Conservation (phyloP, 169 alveolate species). For the Plasmodium knowlesi region DNA sequence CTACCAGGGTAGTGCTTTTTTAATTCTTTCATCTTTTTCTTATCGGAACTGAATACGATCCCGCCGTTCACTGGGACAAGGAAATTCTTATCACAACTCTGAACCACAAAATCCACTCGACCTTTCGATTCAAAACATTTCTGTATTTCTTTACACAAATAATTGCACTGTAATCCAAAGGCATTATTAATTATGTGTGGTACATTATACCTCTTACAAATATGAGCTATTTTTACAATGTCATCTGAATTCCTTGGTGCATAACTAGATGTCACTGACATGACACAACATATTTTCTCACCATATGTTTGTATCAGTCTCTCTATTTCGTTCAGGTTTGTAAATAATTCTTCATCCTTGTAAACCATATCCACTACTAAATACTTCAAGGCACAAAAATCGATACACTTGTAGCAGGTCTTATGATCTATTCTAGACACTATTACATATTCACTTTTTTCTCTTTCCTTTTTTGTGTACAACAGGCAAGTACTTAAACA, state of each 20-base stretch:
- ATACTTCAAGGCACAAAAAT: constrained; percentile 49
- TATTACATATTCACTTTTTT: constrained; percentile 58
- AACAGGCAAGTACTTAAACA: constrained; percentile 59
- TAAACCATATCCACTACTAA: constrained; percentile 60
- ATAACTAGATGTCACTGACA: constrained; percentile 63
- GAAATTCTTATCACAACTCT: constrained; percentile 75
- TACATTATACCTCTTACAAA: constrained; percentile 35
- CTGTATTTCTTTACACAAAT: constrained; percentile 62
- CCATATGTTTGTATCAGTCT: constrained; percentile 21
- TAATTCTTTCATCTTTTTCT: constrained; percentile 20
- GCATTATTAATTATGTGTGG: constrained; percentile 71
- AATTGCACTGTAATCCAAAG: constrained; percentile 69
- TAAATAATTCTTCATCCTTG: constrained; percentile 41
- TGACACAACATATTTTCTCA: constrained; percentile 64
- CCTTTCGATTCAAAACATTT: constrained; percentile 56
- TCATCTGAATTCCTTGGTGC: constrained; percentile 74
- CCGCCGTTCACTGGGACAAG: constrained; percentile 69
- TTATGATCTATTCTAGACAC: constrained; percentile 69
- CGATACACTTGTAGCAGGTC: constrained; percentile 63
- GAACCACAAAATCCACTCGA: constrained; percentile 57
- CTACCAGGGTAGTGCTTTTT: constrained; percentile 74
- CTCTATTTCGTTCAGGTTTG: constrained; percentile 40
- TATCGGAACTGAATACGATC: constrained; percentile 33
- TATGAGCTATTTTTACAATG: constrained; percentile 45
- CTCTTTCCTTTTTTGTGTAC: constrained; percentile 22